A percentile compares a stretch with the other conserved stretches of the same genome.
Evolutionary conservation across 352 stramenopile genomes (phyloP).

Genomic region (Phytophthora niederhauseri): DNA sequence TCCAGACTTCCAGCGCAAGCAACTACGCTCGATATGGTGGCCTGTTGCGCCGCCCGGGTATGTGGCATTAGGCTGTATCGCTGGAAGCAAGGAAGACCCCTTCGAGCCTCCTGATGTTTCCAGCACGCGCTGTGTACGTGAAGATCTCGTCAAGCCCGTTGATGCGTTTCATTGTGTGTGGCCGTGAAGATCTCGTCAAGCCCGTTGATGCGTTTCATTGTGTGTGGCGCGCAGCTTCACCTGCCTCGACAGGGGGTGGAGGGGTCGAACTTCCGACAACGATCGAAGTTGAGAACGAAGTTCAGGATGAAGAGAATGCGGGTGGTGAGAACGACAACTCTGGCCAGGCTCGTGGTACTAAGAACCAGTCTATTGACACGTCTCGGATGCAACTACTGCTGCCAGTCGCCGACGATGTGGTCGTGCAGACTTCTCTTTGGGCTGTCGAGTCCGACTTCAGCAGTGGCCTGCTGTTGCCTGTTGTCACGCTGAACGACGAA

Average conservation of each 20-base stretch:
- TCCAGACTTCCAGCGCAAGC: constrained; percentile 81
- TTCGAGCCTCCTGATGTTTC: constrained; percentile 69
- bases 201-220: constrained; percentile 64
- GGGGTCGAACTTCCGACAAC: constrained; percentile 39
- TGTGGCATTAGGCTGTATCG: constrained; percentile 74
- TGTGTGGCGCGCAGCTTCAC: constrained; percentile 55
- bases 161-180: constrained; percentile 72
- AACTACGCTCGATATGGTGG: constrained; percentile 85
- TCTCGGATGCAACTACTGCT: constrained; percentile 30
- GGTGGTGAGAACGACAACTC: constrained; percentile 21
- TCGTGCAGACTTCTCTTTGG: constrained; percentile 77
- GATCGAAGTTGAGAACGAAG: constrained; percentile 41
- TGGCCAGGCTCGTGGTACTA: constrained; percentile 15
- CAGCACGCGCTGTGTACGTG: constrained; percentile 67
- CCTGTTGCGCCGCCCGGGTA: constrained; percentile 81
- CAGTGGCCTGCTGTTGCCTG: constrained; percentile 54
- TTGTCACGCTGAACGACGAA: constrained; percentile 65
- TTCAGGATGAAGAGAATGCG: constrained; percentile 22
- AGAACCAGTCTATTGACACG: constrained; percentile 46
- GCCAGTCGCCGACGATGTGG: constrained; percentile 49
- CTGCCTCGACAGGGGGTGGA: constrained; percentile 36
- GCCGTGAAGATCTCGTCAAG: constrained; percentile 81
- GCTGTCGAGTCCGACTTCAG: constrained; percentile 68
- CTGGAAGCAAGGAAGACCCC: constrained; percentile 79
- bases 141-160: constrained; percentile 76